A percentile compares a stretch with the other conserved stretches of the same genome.
Evolutionary conservation across 306 rosid genomes (phyloP).

Genomic region (Lagenaria siceraria): DNA sequence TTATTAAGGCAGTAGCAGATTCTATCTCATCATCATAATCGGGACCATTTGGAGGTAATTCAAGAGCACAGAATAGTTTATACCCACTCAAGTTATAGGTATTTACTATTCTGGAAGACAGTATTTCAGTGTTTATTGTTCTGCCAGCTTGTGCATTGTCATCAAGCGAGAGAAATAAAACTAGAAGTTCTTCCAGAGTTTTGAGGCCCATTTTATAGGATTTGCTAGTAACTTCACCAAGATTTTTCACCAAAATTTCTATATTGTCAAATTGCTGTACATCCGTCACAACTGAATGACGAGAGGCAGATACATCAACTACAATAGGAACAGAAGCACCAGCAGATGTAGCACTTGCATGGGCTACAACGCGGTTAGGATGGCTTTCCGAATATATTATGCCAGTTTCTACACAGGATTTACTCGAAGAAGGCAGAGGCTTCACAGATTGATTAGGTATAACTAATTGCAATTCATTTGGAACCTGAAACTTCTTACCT

Average conservation of each 20-base stretch:
- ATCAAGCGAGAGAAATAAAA: slow-evolving; percentile 8
- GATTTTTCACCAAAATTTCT: slow-evolving; percentile 12
- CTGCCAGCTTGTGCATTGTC: background rate
- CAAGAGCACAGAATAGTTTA: slow-evolving; percentile 17
- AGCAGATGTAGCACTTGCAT: background rate
- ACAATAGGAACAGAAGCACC: slow-evolving; percentile 4
- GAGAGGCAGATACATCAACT: background rate
- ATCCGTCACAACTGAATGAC: background rate
- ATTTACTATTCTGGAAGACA: slow-evolving; percentile 12
- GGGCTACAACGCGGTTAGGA: background rate
- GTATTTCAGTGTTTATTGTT: background rate
- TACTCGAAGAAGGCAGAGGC: background rate
- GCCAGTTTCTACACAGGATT: background rate
- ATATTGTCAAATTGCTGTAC: slow-evolving; percentile 1
- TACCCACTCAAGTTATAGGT: slow-evolving; percentile 13
- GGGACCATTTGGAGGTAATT: slow-evolving; percentile 7
- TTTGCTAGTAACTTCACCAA: slow-evolving; percentile 9
- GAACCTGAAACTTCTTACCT: background rate
- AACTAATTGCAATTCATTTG: background rate
- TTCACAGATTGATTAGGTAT: background rate
- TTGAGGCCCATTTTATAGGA: slow-evolving; percentile 3
- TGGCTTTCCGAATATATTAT: background rate
- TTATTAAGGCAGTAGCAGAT: slow-evolving; percentile 20
- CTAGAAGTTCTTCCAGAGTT: slow-evolving; percentile 11
- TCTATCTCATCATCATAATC: slow-evolving; percentile 13